Evolutionary conservation across 306 rosid genomes (phyloP).

Genomic region (Malus sieversii): DNA sequence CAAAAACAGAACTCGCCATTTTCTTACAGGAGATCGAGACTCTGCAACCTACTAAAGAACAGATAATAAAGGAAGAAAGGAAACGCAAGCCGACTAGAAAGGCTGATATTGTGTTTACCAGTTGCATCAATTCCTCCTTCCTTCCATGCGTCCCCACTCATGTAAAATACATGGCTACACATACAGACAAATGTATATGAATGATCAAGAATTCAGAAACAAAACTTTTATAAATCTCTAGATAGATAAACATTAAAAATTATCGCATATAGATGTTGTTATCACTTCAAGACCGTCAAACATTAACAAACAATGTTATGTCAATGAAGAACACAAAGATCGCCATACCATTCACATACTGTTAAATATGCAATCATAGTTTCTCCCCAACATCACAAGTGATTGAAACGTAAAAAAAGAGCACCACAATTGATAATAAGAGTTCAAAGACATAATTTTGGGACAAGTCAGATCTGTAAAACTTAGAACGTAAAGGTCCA

Average conservation of each 20-base stretch:
- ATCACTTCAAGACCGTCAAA: not conserved
- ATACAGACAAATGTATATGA: conserved; percentile 1
- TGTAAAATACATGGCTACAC: conserved; percentile 87
- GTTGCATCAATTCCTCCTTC: conserved; percentile 99
- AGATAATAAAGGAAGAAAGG: not conserved
- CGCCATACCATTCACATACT: not conserved
- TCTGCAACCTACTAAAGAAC: not conserved
- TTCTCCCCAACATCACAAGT: not conserved
- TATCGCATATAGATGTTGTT: not conserved
- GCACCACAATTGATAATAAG: not conserved
- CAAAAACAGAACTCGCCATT: not conserved
- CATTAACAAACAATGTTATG: not conserved
- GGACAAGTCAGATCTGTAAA: not conserved
- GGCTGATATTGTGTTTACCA: conserved; percentile 46
- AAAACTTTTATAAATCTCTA: not conserved
- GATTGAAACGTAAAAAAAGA: not conserved
- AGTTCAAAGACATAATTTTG: not conserved
- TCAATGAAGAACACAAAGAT: not conserved
- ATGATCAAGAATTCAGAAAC: conserved; percentile 20
- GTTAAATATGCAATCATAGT: not conserved
- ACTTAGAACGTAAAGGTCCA: not conserved
- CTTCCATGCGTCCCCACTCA: conserved; percentile 99
- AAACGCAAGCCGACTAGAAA: not conserved
- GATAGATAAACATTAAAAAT: not conserved
- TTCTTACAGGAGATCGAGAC: not conserved